A percentile compares a stretch with the other conserved stretches of the same genome.
Conservation (phyloP, 441 rosid species). For the Populus tomentosa region DNA sequence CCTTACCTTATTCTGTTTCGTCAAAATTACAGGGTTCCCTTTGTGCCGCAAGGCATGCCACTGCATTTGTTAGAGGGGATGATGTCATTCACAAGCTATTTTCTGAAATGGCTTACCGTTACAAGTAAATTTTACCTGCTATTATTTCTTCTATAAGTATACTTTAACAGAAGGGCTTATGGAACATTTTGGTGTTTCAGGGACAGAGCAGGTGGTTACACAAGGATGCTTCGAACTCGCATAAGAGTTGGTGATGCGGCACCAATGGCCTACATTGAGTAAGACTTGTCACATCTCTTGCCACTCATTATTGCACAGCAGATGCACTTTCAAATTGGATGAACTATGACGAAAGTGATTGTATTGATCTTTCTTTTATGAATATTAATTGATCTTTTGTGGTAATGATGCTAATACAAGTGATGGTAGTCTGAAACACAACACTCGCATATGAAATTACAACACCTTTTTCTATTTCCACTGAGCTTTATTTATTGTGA, state of each 20-base stretch:
- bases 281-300: slow-evolving; percentile 16
- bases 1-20: neutral
- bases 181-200: slow-evolving; percentile 32
- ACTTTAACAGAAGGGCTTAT: neutral
- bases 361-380: neutral
- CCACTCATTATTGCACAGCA: neutral
- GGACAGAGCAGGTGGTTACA: slow-evolving; percentile 93
- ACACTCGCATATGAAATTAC: neutral
- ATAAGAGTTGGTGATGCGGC: slow-evolving; percentile 97
- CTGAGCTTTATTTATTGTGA: neutral
- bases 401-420: neutral
- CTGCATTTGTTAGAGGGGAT: slow-evolving; percentile 91
- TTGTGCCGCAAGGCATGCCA: slow-evolving; percentile 76
- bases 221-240: slow-evolving; percentile 80
- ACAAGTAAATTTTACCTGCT: slow-evolving; percentile 45
- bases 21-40: slow-evolving; percentile 59
- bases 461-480: neutral
- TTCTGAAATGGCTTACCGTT: slow-evolving; percentile 81
- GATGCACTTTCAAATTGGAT: neutral
- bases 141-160: neutral
- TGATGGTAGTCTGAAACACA: neutral
- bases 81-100: slow-evolving; percentile 89
- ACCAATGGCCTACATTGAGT: slow-evolving; percentile 93
- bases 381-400: neutral
- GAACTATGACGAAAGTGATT: neutral